A percentile compares a stretch with the other conserved stretches of the same genome.
phyloP scores from a whole-genome alignment of 345 rosid species.

The Physaria fendleri region DNA sequence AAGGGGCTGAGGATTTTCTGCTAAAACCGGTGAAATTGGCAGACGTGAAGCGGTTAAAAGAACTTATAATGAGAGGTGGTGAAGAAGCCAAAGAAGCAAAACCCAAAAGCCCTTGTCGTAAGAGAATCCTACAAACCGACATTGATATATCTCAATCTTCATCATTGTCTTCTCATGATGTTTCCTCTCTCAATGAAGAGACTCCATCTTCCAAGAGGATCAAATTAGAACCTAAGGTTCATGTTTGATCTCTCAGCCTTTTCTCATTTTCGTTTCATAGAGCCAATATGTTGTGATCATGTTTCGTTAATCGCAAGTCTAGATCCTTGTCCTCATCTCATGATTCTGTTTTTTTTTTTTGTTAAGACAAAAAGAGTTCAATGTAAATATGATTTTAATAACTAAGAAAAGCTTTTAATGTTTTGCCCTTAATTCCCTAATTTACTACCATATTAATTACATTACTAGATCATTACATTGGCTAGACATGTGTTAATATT shows the following conservation, averaged over 20 bases:
- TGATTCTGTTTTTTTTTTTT: background rate
- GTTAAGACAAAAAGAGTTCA: background rate
- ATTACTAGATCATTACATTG: no score
- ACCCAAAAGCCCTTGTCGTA: constrained; percentile 6
- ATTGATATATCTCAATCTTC: constrained; percentile 9
- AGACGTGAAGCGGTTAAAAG: constrained; percentile 56
- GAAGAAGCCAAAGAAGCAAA: constrained; percentile 30
- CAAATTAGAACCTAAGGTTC: background rate
- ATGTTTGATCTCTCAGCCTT: background rate
- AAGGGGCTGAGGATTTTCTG: constrained; percentile 87
- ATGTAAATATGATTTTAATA: background rate
- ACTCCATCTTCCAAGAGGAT: constrained; percentile 14
- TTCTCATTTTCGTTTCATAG: background rate
- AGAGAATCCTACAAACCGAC: constrained; percentile 27
- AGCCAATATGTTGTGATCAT: background rate
- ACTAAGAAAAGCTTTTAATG: background rate
- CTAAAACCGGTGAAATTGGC: constrained; percentile 71
- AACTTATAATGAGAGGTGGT: constrained; percentile 30
- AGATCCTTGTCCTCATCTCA: background rate
- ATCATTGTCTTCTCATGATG: background rate
- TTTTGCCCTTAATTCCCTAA: background rate
- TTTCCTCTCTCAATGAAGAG: constrained; percentile 2
- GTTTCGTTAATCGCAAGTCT: background rate
- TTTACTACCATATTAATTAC: background rate
- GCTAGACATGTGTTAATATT: no score